Evolutionary conservation across 1,284 basidiomycete genomes (phyloP).

Genomic region (Rhodotorula glutinis): DNA sequence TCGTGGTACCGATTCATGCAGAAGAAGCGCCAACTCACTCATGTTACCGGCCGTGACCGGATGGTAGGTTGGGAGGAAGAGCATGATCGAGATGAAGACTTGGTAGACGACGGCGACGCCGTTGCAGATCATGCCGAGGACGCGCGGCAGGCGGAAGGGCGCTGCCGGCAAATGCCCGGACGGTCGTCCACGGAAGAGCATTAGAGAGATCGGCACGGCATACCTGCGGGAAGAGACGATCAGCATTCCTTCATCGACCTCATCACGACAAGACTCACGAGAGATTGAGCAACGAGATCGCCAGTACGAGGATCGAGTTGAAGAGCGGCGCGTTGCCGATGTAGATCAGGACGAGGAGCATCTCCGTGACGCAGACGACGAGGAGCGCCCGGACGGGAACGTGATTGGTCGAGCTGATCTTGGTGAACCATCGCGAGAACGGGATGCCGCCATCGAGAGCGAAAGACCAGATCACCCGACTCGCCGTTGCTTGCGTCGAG

Average conservation of each 20-base stretch:
- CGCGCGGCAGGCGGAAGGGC: slow-evolving; percentile 6
- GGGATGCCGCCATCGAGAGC: slow-evolving; percentile 16
- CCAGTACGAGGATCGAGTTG: slow-evolving; percentile 7
- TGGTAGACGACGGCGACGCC: neutral
- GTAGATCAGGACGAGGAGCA: slow-evolving; percentile 9
- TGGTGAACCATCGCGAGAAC: neutral
- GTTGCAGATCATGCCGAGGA: slow-evolving; percentile 3
- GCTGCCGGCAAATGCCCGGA: neutral
- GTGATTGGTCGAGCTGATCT: neutral
- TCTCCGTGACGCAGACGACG: neutral
- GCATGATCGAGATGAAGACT: slow-evolving; percentile 12
- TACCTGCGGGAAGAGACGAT: neutral
- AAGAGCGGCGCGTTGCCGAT: slow-evolving; percentile 9
- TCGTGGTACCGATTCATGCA: neutral
- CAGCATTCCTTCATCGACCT: no score
- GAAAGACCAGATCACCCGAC: slow-evolving; percentile 7
- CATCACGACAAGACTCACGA: neutral
- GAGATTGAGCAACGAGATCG: slow-evolving; percentile 8
- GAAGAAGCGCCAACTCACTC: no score
- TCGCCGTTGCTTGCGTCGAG: neutral
- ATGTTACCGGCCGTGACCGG: slow-evolving; percentile 7
- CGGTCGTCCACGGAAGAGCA: slow-evolving; percentile 13
- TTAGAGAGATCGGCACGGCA: slow-evolving; percentile 8
- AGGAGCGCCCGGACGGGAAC: slow-evolving; percentile 6
- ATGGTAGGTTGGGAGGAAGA: slow-evolving; percentile 7